phyloP scores from a whole-genome alignment of 345 rosid species.

The Brassica juncea region DNA sequence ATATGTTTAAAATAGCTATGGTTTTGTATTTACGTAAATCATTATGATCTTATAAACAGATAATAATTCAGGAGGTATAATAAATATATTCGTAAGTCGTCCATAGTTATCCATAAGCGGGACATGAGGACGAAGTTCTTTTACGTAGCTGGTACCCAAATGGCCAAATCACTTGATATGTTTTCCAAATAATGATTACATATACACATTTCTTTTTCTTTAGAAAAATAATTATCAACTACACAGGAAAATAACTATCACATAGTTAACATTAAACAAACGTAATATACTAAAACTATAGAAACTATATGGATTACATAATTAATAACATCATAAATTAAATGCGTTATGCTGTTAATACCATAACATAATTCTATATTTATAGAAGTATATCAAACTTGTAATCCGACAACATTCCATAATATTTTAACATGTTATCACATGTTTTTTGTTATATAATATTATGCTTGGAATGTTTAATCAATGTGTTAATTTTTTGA shows the following conservation, averaged over 20 bases:
- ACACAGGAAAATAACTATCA: not conserved
- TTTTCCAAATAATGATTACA: not conserved
- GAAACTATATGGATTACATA: not conserved
- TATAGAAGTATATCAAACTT: too few relatives aligned
- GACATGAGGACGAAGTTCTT: conserved; percentile 29
- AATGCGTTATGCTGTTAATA: too few relatives aligned
- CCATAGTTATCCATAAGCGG: conserved; percentile 29
- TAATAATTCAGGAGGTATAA: conserved; percentile 21
- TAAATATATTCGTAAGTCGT: conserved; percentile 24
- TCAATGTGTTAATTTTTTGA: not conserved
- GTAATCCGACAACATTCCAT: not conserved
- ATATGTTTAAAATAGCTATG: conserved; percentile 1
- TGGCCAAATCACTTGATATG: conserved; percentile 19
- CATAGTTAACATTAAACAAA: not conserved
- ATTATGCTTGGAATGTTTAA: not conserved
- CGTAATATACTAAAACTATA: not conserved
- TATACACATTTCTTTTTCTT: too few relatives aligned
- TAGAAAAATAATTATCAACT: too few relatives aligned
- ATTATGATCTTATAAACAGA: conserved; percentile 18
- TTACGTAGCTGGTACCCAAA: conserved; percentile 31
- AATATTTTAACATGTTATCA: not conserved
- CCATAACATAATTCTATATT: too few relatives aligned
- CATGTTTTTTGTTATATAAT: not conserved
- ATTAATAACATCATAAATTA: too few relatives aligned
- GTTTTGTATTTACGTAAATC: conserved; percentile 22